Evolutionary conservation across 495 filamentous ascomycete genomes (phyloP).

Genomic region (Penicillium waksmanii): DNA sequence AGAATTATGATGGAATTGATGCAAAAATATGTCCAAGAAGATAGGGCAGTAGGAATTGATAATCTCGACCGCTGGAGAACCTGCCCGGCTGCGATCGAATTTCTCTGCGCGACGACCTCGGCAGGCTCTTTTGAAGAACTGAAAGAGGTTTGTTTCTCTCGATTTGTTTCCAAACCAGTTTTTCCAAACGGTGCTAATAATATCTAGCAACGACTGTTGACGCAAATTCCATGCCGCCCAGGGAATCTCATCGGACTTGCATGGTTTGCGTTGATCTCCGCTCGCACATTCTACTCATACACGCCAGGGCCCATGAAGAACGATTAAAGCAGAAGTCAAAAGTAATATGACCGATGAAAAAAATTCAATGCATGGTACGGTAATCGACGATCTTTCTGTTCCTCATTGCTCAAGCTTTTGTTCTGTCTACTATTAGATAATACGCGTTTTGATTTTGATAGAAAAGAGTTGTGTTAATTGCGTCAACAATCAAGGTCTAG

Average conservation of each 20-base stretch:
- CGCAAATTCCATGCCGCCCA: conserved; percentile 9
- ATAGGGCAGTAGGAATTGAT: conserved; percentile 36
- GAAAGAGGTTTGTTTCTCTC: conserved; percentile 23
- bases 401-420: no score
- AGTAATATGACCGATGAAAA: background rate
- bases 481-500: no score
- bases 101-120: conserved; percentile 31
- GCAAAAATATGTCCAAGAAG: conserved; percentile 42
- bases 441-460: no score
- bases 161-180: background rate
- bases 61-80: conserved; percentile 29
- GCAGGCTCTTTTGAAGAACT: conserved; percentile 29
- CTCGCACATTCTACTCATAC: conserved; percentile 23
- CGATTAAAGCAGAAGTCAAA: background rate
- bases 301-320: background rate
- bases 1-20: conserved; percentile 38
- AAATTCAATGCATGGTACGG: no score
- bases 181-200: conserved; percentile 1
- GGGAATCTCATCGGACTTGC: conserved; percentile 21
- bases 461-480: no score
- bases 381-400: no score
- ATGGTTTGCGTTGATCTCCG: conserved; percentile 23
- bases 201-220: conserved; percentile 21
- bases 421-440: no score
- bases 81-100: conserved; percentile 21